Percentiles rank a stretch among this genome's conserved stretches.
Conservation (phyloP, 1,284 basidiomycete genomes). For the Anthracocystis walkeri region DNA sequence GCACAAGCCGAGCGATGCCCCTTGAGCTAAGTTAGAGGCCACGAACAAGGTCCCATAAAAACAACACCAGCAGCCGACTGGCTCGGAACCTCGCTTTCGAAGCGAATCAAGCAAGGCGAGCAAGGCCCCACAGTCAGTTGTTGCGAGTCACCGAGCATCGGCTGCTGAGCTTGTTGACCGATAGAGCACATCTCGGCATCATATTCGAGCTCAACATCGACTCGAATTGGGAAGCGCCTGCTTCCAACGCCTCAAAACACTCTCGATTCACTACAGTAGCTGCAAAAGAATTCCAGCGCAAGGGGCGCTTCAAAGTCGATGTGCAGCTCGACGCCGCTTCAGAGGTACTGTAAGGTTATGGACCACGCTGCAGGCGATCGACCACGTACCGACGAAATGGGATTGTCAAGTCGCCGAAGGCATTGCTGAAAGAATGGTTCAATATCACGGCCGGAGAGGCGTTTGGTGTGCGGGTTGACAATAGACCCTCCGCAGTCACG, state of each 20-base stretch:
- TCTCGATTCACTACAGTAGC: not conserved
- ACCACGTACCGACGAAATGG: not conserved
- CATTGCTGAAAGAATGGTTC: no score
- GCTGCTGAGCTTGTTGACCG: not conserved
- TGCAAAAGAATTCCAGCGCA: no score
- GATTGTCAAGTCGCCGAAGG: not conserved
- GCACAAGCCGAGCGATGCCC: no score
- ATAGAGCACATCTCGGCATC: not conserved
- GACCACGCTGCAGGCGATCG: no score
- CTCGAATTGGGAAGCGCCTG: not conserved
- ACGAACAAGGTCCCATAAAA: not conserved
- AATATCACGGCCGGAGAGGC: no score
- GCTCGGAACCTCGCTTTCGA: not conserved
- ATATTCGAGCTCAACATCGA: conserved; percentile 1
- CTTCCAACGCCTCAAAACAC: not conserved
- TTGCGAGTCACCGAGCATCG: conserved; percentile 3
- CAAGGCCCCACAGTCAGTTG: not conserved
- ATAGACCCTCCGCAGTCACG: not conserved
- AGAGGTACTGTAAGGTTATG: no score
- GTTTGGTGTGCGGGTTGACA: conserved; percentile 1
- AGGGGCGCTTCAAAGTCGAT: no score
- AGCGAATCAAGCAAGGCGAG: not conserved
- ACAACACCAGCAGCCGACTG: not conserved
- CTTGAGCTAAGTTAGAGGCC: not conserved
- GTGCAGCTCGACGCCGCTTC: no score